phyloP scores from a whole-genome alignment of 805 yeast species.

The Candida tibetensis region DNA sequence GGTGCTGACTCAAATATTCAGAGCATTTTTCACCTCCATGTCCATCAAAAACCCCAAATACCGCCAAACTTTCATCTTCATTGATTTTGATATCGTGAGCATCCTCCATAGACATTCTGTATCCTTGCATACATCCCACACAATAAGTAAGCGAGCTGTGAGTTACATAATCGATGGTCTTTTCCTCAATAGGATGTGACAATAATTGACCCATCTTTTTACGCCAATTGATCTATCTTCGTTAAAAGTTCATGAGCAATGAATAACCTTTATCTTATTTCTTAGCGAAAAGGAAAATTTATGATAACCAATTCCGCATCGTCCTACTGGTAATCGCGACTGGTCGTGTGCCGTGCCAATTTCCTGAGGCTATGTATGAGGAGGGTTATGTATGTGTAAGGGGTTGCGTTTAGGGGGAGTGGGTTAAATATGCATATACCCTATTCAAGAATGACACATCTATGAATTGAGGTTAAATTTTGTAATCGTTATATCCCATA shows the following conservation, averaged over 20 bases:
- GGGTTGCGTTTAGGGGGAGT: too few species aligned
- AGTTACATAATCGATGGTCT: conserved; percentile 49
- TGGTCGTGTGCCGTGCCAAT: too few species aligned
- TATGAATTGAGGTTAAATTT: too few species aligned
- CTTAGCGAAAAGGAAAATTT: too few species aligned
- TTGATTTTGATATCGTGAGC: conserved; percentile 57
- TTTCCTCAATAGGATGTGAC: conserved; percentile 73
- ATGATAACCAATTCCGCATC: too few species aligned
- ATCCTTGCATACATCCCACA: conserved; percentile 78
- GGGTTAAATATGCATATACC: too few species aligned
- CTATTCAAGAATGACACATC: too few species aligned
- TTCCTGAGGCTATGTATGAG: too few species aligned
- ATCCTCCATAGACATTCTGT: conserved; percentile 72
- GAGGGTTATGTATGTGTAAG: too few species aligned
- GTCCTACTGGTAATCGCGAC: too few species aligned
- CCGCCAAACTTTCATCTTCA: conserved; percentile 40
- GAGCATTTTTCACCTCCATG: conserved; percentile 75
- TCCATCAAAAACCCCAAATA: conserved; percentile 78
- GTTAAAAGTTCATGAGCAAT: neutral
- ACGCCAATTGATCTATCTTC: neutral
- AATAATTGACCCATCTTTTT: conserved; percentile 64
- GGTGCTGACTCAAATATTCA: conserved; percentile 44
- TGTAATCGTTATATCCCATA: too few species aligned
- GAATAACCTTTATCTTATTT: neutral
- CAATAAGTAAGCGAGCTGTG: conserved; percentile 52